phyloP scores from a whole-genome alignment of 164 flowering plant species.

The Paratinospora sagittata region DNA sequence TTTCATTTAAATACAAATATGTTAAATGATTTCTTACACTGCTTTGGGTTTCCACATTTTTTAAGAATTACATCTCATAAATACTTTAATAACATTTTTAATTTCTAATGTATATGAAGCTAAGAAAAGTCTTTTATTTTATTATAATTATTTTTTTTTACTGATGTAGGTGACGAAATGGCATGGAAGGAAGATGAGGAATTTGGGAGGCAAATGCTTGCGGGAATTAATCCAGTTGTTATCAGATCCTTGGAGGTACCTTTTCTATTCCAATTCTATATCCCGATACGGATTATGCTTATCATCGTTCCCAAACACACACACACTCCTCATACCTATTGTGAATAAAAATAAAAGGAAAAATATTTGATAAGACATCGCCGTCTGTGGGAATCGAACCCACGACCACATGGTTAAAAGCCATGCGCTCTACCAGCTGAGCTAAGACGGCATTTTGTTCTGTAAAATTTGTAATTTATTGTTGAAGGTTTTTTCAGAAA shows the following conservation, averaged over 20 bases:
- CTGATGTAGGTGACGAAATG: conserved; percentile 40
- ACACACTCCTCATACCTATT: background rate
- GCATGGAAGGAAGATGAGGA: conserved; percentile 90
- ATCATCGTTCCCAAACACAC: background rate
- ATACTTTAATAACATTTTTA: too few species aligned
- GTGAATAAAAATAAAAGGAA: too few species aligned
- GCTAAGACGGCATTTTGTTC: conserved; percentile 11
- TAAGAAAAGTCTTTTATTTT: background rate
- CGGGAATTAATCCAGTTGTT: conserved; percentile 67
- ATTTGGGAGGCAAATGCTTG: conserved; percentile 80
- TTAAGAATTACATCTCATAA: too few species aligned
- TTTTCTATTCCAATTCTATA: too few species aligned
- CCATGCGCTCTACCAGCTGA: too few species aligned
- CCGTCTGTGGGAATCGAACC: conserved; percentile 18
- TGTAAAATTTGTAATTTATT: background rate
- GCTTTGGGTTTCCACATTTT: too few species aligned
- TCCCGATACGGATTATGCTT: too few species aligned
- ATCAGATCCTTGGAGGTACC: conserved; percentile 36
- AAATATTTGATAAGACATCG: too few species aligned
- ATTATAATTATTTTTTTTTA: background rate
- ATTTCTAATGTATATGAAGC: too few species aligned
- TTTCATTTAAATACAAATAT: too few species aligned
- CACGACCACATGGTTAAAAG: too few species aligned
- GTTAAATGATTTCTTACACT: too few species aligned
- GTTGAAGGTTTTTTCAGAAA: conserved; percentile 7